These are phyloP conservation scores for Dimargaris cristalligena DNA, from an alignment of 192 early-diverging fungal species.

Conservation along the genomic window DNA sequence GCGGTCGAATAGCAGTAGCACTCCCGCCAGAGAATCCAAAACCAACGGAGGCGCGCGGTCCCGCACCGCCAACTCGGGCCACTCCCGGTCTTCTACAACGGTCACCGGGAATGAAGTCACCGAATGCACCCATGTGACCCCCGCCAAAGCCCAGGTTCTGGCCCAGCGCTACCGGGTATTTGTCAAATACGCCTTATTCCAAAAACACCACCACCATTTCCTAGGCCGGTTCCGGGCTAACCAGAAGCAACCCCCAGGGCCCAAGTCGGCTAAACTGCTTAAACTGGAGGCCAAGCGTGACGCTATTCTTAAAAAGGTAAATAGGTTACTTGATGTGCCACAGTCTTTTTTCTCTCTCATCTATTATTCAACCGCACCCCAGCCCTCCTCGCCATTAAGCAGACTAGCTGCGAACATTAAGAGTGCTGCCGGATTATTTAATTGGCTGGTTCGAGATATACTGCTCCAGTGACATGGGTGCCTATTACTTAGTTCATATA, in stretches of 20 bases:
- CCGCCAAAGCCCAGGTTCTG: not conserved
- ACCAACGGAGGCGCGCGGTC: too few species aligned
- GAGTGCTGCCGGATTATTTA: not conserved
- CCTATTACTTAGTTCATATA: not conserved
- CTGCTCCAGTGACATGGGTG: not conserved
- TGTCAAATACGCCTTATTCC: not conserved
- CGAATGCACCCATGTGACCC: not conserved
- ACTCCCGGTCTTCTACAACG: too few species aligned
- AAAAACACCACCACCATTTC: conserved; percentile 5
- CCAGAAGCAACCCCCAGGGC: not conserved
- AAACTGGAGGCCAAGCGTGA: conserved; percentile 1
- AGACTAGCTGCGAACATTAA: not conserved
- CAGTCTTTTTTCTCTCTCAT: too few species aligned
- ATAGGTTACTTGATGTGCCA: not conserved
- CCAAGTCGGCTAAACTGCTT: not conserved
- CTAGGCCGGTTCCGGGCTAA: not conserved
- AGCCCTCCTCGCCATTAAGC: not conserved
- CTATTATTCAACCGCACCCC: too few species aligned
- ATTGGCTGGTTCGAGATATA: not conserved
- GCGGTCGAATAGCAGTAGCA: too few species aligned
- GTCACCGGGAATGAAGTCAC: too few species aligned
- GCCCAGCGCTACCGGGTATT: conserved; percentile 1
- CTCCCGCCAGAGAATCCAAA: too few species aligned
- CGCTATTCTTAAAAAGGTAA: not conserved
- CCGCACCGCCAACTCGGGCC: too few species aligned